Evolutionary conservation across 495 filamentous ascomycete species (phyloP).

Genomic region (Pyronema domesticum): DNA sequence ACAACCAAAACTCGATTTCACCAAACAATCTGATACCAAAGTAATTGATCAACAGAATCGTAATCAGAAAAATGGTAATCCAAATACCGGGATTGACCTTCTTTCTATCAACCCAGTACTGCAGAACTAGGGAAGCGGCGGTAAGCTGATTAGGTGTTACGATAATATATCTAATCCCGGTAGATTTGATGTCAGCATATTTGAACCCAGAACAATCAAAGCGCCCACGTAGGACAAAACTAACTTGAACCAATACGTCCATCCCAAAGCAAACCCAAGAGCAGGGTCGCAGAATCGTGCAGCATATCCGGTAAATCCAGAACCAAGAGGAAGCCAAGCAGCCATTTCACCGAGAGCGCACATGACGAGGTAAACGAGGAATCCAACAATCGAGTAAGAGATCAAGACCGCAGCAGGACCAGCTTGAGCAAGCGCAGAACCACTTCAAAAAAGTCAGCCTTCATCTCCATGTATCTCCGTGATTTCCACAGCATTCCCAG

Average conservation of each 20-base stretch:
- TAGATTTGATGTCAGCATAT: background rate
- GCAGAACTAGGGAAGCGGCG: slow-evolving; percentile 50
- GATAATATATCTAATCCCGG: slow-evolving; percentile 50
- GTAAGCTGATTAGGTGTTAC: slow-evolving; percentile 64
- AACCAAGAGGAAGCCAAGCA: slow-evolving; percentile 38
- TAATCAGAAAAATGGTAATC: slow-evolving; percentile 48
- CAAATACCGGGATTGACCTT: slow-evolving; percentile 55
- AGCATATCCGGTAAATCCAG: slow-evolving; percentile 44
- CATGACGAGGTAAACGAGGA: slow-evolving; percentile 44
- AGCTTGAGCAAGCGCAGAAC: slow-evolving; percentile 42
- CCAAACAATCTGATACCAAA: slow-evolving; percentile 34
- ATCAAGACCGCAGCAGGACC: slow-evolving; percentile 59
- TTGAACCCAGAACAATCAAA: background rate
- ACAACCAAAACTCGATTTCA: slow-evolving; percentile 36
- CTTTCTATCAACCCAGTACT: slow-evolving; percentile 46
- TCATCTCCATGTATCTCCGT: no score
- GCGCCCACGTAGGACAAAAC: background rate
- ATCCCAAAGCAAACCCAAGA: slow-evolving; percentile 46
- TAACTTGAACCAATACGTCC: slow-evolving; percentile 43
- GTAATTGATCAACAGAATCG: slow-evolving; percentile 45
- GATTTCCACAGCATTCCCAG: no score
- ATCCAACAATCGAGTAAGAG: slow-evolving; percentile 42
- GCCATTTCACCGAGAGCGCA: slow-evolving; percentile 47
- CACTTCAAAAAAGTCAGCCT: slow-evolving; percentile 26
- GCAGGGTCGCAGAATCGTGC: slow-evolving; percentile 43